Percentiles rank a stretch among this genome's conserved stretches.
These are phyloP conservation scores for Podila epicladia DNA, from an alignment of 192 early-diverging fungal genomes.

Conservation along the genomic window DNA sequence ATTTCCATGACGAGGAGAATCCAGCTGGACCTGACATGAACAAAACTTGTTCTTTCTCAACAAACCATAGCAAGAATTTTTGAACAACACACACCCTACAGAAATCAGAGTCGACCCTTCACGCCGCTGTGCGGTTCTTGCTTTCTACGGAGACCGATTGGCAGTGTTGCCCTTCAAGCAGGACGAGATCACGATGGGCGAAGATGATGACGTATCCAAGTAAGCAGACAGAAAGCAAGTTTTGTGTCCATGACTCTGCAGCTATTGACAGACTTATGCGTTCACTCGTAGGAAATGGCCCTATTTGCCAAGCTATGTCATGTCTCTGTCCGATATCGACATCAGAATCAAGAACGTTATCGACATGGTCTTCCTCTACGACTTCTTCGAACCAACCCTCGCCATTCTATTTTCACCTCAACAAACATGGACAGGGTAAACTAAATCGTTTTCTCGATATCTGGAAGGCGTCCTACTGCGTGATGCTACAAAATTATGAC, in stretches of 20 bases:
- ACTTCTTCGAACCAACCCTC: constrained; percentile 93
- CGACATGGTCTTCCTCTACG: constrained; percentile 91
- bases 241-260: no score
- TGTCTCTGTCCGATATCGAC: constrained; percentile 68
- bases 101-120: constrained; percentile 83
- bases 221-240: constrained; percentile 15
- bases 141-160: constrained; percentile 89
- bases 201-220: constrained; percentile 68
- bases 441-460: background rate
- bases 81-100: constrained; percentile 71
- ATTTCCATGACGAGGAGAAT: background rate
- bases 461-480: no score
- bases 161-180: constrained; percentile 91
- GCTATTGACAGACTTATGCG: background rate
- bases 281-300: constrained; percentile 60
- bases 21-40: background rate
- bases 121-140: constrained; percentile 86
- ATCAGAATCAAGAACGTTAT: constrained; percentile 78
- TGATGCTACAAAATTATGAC: background rate
- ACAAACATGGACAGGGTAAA: constrained; percentile 88
- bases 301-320: constrained; percentile 77
- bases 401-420: constrained; percentile 91
- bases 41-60: background rate
- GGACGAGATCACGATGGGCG: constrained; percentile 61
- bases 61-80: constrained; percentile 65